Conservation (phyloP, 495 filamentous ascomycete species). For the Hamigera avellanea region DNA sequence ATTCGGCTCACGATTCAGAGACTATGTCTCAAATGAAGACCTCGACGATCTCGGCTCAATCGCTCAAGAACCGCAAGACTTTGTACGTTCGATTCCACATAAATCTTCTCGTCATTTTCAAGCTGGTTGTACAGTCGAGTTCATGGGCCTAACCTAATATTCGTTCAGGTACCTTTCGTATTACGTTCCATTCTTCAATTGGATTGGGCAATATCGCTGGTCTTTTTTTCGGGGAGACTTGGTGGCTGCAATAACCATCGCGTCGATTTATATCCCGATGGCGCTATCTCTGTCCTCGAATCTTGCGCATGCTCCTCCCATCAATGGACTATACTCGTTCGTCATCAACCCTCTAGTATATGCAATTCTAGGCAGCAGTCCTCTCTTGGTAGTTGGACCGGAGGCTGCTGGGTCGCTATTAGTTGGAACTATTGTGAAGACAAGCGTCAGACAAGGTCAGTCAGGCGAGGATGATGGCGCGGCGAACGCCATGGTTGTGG, state of each 20-base stretch:
- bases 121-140: background rate
- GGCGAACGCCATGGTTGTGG: conserved; percentile 70
- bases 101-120: background rate
- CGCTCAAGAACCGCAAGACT: conserved; percentile 21
- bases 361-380: conserved; percentile 79
- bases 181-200: conserved; percentile 83
- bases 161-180: conserved; percentile 72
- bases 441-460: conserved; percentile 55
- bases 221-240: conserved; percentile 77
- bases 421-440: conserved; percentile 73
- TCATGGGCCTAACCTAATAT: too few species aligned
- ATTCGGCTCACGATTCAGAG: conserved; percentile 18
- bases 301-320: conserved; percentile 82
- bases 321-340: conserved; percentile 93
- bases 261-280: conserved; percentile 98
- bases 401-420: conserved; percentile 90
- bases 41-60: conserved; percentile 14
- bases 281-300: conserved; percentile 88
- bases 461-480: conserved; percentile 59
- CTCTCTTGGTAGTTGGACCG: conserved; percentile 88
- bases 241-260: conserved; percentile 76
- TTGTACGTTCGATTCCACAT: conserved; percentile 14
- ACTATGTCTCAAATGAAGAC: conserved; percentile 22
- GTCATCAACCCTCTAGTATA: conserved; percentile 87
- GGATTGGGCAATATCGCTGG: conserved; percentile 76